phyloP scores from a whole-genome alignment of 805 yeast species.

The Ogataea corticis region DNA sequence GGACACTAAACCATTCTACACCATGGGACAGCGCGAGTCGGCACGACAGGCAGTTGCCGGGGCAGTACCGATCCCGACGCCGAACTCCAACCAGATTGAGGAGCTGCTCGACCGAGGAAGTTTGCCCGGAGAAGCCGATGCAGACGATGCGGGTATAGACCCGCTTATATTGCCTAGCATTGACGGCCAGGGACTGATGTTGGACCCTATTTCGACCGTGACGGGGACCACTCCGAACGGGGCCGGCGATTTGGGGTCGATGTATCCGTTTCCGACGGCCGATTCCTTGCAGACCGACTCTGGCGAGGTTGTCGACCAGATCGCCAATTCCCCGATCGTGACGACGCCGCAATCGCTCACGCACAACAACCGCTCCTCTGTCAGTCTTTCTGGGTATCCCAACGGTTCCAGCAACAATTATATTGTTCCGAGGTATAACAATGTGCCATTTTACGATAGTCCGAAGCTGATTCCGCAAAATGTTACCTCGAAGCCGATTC shows the following conservation, averaged over 20 bases:
- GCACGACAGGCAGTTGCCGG: background rate
- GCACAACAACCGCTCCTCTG: slow-evolving; percentile 8
- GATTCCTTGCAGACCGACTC: slow-evolving; percentile 11
- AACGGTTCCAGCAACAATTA: slow-evolving; percentile 11
- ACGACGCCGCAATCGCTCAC: slow-evolving; percentile 13
- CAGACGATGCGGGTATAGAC: slow-evolving; percentile 1
- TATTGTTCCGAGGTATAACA: slow-evolving; percentile 17
- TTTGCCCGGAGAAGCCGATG: background rate
- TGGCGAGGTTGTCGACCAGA: slow-evolving; percentile 7
- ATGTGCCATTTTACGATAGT: slow-evolving; percentile 16
- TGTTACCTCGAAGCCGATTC: slow-evolving; percentile 6
- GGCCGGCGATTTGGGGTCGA: background rate
- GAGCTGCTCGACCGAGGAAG: slow-evolving; percentile 10
- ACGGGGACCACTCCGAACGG: slow-evolving; percentile 11
- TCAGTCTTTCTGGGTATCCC: slow-evolving; percentile 6
- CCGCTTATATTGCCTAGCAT: slow-evolving; percentile 4
- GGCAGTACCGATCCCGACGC: background rate
- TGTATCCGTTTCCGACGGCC: slow-evolving; percentile 13
- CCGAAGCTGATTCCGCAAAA: slow-evolving; percentile 5
- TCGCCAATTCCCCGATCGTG: slow-evolving; percentile 12
- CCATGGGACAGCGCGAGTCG: slow-evolving; percentile 5
- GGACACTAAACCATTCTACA: background rate
- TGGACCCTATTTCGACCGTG: slow-evolving; percentile 13
- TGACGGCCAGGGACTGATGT: slow-evolving; percentile 10
- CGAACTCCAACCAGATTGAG: slow-evolving; percentile 11